phyloP scores from a whole-genome alignment of 164 flowering plant species.

The Malania oleifera region DNA sequence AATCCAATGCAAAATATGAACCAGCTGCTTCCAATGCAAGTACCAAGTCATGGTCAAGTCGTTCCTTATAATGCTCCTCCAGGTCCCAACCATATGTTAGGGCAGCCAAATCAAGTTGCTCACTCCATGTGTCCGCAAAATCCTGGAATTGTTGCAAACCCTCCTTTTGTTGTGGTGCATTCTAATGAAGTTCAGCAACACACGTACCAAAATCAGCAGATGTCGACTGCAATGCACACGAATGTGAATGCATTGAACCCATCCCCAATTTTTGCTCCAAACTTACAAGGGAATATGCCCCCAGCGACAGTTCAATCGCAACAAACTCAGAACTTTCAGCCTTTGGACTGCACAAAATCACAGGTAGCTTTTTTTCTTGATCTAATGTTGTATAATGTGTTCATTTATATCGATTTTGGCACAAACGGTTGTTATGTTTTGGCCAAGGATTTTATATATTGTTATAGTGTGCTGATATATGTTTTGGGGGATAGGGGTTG shows the following conservation, averaged over 20 bases:
- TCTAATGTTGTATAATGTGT: background rate
- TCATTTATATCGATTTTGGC: too few species aligned
- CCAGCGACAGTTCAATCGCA: constrained; percentile 5
- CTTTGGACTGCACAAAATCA: background rate
- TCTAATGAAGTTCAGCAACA: constrained; percentile 12
- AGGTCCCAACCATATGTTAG: background rate
- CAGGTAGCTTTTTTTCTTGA: constrained; percentile 18
- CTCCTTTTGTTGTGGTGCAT: constrained; percentile 9
- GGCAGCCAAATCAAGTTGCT: constrained; percentile 3
- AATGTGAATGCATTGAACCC: constrained; percentile 4
- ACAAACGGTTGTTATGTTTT: too few species aligned
- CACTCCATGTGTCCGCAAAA: constrained; percentile 17
- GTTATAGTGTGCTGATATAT: too few species aligned
- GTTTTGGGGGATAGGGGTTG: too few species aligned
- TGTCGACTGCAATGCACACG: constrained; percentile 4
- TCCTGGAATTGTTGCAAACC: constrained; percentile 15
- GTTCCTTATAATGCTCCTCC: constrained; percentile 7
- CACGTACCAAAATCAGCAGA: constrained; percentile 14
- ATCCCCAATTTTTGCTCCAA: constrained; percentile 7
- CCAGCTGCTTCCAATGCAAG: constrained; percentile 18
- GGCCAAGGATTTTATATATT: too few species aligned
- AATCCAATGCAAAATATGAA: constrained; percentile 25
- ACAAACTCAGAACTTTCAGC: constrained; percentile 13
- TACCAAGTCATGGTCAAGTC: constrained; percentile 12
- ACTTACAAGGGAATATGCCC: constrained; percentile 13